Percentiles rank a stretch among this genome's conserved stretches.
Conservation (phyloP, 805 yeast species). For the Kodamaea sagamina region DNA sequence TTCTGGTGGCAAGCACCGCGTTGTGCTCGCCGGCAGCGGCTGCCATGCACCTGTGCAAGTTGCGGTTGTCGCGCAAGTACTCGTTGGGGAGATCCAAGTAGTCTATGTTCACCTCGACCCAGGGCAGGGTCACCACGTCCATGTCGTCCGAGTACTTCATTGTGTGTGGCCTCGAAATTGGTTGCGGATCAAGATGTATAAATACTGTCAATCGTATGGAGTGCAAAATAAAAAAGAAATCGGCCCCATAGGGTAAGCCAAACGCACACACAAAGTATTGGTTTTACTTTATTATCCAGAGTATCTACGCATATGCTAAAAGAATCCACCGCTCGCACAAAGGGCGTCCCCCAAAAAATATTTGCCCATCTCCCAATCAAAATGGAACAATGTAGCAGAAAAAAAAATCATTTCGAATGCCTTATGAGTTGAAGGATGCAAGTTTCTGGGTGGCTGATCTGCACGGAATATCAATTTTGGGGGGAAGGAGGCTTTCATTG, state of each 20-base stretch:
- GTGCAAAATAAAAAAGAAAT: constrained; percentile 4
- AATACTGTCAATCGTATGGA: neutral
- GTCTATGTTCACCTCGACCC: constrained; percentile 31
- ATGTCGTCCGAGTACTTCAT: constrained; percentile 9
- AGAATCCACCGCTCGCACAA: constrained; percentile 1
- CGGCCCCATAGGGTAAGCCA: constrained; percentile 1
- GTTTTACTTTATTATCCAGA: constrained; percentile 1
- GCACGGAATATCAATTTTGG: no score
- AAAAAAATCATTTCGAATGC: constrained; percentile 6
- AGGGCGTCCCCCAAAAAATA: neutral
- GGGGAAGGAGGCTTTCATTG: no score
- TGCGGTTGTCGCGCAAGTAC: constrained; percentile 19
- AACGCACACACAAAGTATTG: constrained; percentile 4
- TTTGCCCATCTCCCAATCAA: constrained; percentile 1
- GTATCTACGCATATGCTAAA: constrained; percentile 6
- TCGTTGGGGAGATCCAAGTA: constrained; percentile 23
- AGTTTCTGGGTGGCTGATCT: no score
- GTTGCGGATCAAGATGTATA: constrained; percentile 1
- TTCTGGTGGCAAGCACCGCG: constrained; percentile 17
- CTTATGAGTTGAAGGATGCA: neutral
- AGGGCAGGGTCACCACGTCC: constrained; percentile 9
- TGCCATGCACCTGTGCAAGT: constrained; percentile 20
- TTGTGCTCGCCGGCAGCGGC: neutral
- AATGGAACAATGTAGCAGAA: constrained; percentile 1
- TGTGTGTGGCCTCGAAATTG: neutral